Evolutionary conservation across 768 basidiomycete genomes (phyloP).

Genomic region (Roridomyces roridus): DNA sequence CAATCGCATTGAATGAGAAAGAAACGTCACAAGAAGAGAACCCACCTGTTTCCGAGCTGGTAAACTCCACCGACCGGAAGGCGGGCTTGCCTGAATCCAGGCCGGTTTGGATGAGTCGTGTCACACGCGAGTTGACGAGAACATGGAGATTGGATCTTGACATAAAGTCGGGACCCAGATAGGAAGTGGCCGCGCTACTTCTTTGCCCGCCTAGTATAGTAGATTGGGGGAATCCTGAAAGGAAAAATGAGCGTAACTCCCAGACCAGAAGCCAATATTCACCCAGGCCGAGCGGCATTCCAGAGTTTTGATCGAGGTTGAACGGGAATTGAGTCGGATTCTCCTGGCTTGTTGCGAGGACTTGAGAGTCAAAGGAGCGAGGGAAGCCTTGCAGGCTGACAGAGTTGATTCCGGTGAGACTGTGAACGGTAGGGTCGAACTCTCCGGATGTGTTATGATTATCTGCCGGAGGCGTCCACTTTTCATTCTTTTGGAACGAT

Average conservation of each 20-base stretch:
- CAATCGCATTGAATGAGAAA: background rate
- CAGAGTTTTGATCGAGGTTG: conserved; percentile 42
- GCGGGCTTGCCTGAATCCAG: background rate
- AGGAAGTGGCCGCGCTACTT: conserved; percentile 34
- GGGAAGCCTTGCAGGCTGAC: conserved; percentile 35
- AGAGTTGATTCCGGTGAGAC: conserved; percentile 31
- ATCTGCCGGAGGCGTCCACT: conserved; percentile 34
- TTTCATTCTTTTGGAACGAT: conserved; percentile 34
- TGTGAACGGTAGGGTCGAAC: conserved; percentile 37
- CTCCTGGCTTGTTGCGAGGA: conserved; percentile 33
- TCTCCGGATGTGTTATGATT: conserved; percentile 38
- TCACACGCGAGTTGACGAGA: conserved; percentile 28
- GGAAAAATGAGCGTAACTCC: background rate
- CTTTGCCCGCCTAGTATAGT: conserved; percentile 29
- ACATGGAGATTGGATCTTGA: conserved; percentile 33
- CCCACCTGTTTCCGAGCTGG: background rate
- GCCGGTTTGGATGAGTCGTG: conserved; percentile 20
- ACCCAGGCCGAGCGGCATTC: conserved; percentile 41
- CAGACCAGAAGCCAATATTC: background rate
- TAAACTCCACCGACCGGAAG: conserved; percentile 6
- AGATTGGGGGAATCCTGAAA: conserved; percentile 30
- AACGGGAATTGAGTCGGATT: conserved; percentile 39
- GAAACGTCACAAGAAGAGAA: background rate
- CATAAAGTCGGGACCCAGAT: conserved; percentile 29
- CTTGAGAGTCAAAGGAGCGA: conserved; percentile 31